A percentile compares a stretch with the other conserved stretches of the same genome.
Conservation (phyloP, 2,329 filamentous ascomycete genomes). For the Metarhizium sp. region DNA sequence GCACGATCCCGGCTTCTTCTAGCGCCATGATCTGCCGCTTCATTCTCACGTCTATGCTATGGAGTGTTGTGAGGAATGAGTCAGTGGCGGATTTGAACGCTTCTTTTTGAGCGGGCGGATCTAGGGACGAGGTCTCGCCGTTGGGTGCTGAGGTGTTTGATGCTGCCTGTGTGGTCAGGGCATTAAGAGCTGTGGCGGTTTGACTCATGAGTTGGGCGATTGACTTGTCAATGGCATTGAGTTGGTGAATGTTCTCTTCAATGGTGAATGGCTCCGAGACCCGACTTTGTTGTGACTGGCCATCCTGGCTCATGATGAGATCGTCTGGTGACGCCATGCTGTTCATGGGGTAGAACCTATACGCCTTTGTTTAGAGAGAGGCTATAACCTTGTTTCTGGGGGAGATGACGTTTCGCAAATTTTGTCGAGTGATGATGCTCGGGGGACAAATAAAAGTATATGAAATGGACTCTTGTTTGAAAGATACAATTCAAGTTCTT, state of each 20-base stretch:
- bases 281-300: conserved; percentile 8
- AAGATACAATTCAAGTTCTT: too few relatives aligned
- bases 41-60: conserved; percentile 64
- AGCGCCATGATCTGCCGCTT: conserved; percentile 61
- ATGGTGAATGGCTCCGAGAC: conserved; percentile 52
- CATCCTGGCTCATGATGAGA: conserved; percentile 18
- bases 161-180: conserved; percentile 28
- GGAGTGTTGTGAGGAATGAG: conserved; percentile 63
- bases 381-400: too few relatives aligned
- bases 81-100: conserved; percentile 51
- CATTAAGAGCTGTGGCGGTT: conserved; percentile 36
- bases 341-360: background rate
- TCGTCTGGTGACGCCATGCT: conserved; percentile 23
- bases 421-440: too few relatives aligned
- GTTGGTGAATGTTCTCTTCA: conserved; percentile 69
- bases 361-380: too few relatives aligned
- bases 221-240: conserved; percentile 67
- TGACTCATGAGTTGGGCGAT: conserved; percentile 31
- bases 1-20: conserved; percentile 71
- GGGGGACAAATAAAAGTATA: too few relatives aligned
- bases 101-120: conserved; percentile 41
- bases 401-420: too few relatives aligned
- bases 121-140: conserved; percentile 16
- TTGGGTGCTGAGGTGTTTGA: conserved; percentile 9
- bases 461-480: too few relatives aligned